Percentiles rank a stretch among this genome's conserved stretches.
phyloP scores from a whole-genome alignment of 1,284 basidiomycete species.

The Cryptococcus floricola region DNA sequence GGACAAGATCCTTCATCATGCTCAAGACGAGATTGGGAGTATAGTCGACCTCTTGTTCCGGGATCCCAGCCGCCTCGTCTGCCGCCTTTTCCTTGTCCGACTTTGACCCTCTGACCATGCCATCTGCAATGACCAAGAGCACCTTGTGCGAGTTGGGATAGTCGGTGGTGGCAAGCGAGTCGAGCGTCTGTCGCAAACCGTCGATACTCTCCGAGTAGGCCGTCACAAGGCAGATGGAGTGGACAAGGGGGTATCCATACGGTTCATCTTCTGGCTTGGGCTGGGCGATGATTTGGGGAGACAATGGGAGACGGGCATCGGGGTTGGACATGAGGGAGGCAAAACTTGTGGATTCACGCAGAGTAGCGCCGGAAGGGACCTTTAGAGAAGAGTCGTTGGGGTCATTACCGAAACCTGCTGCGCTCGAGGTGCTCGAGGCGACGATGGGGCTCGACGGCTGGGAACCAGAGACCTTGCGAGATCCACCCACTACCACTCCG shows the following conservation, averaged over 20 bases:
- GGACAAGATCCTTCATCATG: conserved; percentile 97
- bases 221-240: conserved; percentile 94
- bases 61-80: too few relatives aligned
- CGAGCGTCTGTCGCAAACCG: conserved; percentile 92
- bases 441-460: too few relatives aligned
- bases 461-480: too few relatives aligned
- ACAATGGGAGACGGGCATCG: conserved; percentile 80
- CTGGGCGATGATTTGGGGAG: conserved; percentile 77
- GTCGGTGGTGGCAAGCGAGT: conserved; percentile 96
- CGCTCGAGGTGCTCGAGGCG: background rate
- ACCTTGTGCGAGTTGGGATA: conserved; percentile 98
- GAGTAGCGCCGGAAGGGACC: conserved; percentile 36
- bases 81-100: conserved; percentile 56
- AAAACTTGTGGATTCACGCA: too few relatives aligned
- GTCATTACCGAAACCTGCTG: background rate
- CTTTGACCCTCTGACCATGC: conserved; percentile 94
- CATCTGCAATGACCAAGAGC: conserved; percentile 92
- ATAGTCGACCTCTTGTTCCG: conserved; percentile 42
- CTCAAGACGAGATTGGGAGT: conserved; percentile 93
- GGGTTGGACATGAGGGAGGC: too few relatives aligned
- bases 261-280: conserved; percentile 88
- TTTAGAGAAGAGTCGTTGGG: conserved; percentile 19
- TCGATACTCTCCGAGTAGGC: conserved; percentile 97
- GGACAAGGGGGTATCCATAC: conserved; percentile 90
- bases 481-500: too few relatives aligned